Evolutionary conservation across 805 yeast genomes (phyloP).

Genomic region (Priceomyces carsonii): DNA sequence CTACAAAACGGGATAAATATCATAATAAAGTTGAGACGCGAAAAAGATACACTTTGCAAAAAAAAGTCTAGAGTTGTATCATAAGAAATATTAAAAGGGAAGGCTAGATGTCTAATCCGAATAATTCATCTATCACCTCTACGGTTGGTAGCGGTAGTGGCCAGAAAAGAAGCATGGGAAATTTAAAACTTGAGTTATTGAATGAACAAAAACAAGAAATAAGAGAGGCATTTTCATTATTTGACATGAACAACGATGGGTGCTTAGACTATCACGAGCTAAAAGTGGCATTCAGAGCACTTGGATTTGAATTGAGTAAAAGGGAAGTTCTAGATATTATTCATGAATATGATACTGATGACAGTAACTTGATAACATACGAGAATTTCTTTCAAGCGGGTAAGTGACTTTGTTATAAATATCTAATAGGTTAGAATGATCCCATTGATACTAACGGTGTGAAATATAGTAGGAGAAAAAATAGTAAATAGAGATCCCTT

Average conservation of each 20-base stretch:
- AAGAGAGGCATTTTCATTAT: conserved; percentile 85
- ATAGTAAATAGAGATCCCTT: conserved; percentile 88
- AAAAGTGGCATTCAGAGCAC: conserved; percentile 90
- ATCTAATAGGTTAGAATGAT: too few relatives aligned
- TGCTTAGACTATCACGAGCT: conserved; percentile 88
- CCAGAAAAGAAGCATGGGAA: conserved; percentile 31
- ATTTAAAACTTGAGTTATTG: conserved; percentile 62
- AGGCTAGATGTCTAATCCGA: conserved; percentile 11
- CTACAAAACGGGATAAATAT: too few relatives aligned
- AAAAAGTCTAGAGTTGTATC: too few relatives aligned
- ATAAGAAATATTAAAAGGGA: not conserved
- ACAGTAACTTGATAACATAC: conserved; percentile 68
- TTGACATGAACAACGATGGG: conserved; percentile 93
- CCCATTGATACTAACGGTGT: too few relatives aligned
- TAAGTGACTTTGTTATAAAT: too few relatives aligned
- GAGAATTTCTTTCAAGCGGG: conserved; percentile 80
- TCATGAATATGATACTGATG: conserved; percentile 78
- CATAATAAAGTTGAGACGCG: not conserved
- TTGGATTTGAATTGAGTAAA: conserved; percentile 83
- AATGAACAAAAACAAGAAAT: conserved; percentile 91
- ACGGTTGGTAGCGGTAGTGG: conserved; percentile 9
- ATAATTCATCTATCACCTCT: conserved; percentile 9
- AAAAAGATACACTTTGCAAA: not conserved
- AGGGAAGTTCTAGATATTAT: conserved; percentile 75
- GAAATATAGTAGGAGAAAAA: conserved; percentile 68